Base-by-base conservation (phyloP, 1,284 basidiomycete species). In the Tetrapyrgos nigripes region DNA sequence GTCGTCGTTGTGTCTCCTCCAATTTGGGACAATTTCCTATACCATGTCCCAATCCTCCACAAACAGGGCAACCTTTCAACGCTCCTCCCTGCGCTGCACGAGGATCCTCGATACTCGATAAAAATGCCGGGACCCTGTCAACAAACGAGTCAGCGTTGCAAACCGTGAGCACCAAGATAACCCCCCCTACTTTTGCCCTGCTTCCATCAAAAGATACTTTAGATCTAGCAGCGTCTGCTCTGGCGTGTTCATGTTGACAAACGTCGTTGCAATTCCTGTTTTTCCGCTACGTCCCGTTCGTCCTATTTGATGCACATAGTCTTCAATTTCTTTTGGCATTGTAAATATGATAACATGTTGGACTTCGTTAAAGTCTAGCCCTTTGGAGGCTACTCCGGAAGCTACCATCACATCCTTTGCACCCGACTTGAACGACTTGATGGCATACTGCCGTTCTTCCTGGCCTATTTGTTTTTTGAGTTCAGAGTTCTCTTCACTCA, bases 391-490 rank as follows among this genome's bases (percentile, higher is more conserved):
- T 19, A 99, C 96, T 24, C 96, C 91, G 3, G 94, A 97, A 3
- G 97, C 97, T 31, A 99, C 97, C 97, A 99, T 98, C 55, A 99
- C 97, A 72, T 99, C 97, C 72, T 98, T 98, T 49, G 90, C 92
- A 21, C 97, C 97, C 1, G 91, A 88, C 71, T 98, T 98, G 84
- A 99, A 99, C 0, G 95, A 91, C 66, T 93, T 93, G 76, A 99
- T 98, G 19, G 97, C 97, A 69, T 98, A 99, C 75, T 99, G 97
- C 23, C 97, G 92, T 75, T 99, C 97, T 77, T 99, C 97, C 76
- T 99, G 97, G 4, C 93, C 94, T 97, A 65, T 29, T 53, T 1
- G 47, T 51, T 27, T n/a, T n/a, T 56, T 3, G 17, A 46, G 31
- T 14, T 46, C 14, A 44, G 19, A 13, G 35, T 13, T 17, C 17